Conservation (phyloP, 2,329 filamentous ascomycete species). For the Fusarium tanahbumbuense region DNA sequence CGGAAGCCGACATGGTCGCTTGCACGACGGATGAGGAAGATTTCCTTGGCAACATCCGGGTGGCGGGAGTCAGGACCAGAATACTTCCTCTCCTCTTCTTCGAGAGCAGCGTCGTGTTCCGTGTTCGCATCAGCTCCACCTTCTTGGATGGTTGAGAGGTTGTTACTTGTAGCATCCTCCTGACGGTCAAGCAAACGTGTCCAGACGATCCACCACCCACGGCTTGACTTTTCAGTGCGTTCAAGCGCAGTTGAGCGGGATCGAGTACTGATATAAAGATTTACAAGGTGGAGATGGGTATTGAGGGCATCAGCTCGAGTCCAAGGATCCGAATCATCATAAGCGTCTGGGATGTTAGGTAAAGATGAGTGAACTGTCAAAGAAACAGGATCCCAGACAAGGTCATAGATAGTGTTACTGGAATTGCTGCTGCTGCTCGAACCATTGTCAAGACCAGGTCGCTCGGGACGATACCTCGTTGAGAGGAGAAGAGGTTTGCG, state of each 20-base stretch:
- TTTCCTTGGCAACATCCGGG: constrained; percentile 63
- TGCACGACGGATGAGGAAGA: constrained; percentile 69
- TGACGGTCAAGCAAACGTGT: constrained; percentile 62
- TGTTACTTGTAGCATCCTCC: constrained; percentile 29
- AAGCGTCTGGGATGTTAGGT: constrained; percentile 70
- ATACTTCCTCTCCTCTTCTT: constrained; percentile 25
- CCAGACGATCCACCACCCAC: constrained; percentile 79
- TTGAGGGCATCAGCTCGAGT: constrained; percentile 71
- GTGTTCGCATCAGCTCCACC: constrained; percentile 30
- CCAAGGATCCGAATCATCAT: constrained; percentile 57
- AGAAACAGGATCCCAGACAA: constrained; percentile 69
- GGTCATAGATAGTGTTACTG: constrained; percentile 64
- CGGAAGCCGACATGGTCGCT: constrained; percentile 64
- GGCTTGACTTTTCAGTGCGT: constrained; percentile 72
- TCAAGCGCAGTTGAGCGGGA: constrained; percentile 62
- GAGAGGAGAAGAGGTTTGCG: constrained; percentile 67
- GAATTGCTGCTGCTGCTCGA: constrained; percentile 36
- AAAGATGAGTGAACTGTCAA: constrained; percentile 72
- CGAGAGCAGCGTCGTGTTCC: constrained; percentile 5
- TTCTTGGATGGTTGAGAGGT: constrained; percentile 47
- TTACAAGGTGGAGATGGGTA: constrained; percentile 73
- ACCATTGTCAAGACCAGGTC: constrained; percentile 49
- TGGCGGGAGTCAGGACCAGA: constrained; percentile 19
- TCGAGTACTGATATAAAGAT: constrained; percentile 62
- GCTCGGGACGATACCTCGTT: constrained; percentile 67